Base-by-base conservation (phyloP, 2,329 filamentous ascomycete genomes). In the Coniochaeta sp. region DNA sequence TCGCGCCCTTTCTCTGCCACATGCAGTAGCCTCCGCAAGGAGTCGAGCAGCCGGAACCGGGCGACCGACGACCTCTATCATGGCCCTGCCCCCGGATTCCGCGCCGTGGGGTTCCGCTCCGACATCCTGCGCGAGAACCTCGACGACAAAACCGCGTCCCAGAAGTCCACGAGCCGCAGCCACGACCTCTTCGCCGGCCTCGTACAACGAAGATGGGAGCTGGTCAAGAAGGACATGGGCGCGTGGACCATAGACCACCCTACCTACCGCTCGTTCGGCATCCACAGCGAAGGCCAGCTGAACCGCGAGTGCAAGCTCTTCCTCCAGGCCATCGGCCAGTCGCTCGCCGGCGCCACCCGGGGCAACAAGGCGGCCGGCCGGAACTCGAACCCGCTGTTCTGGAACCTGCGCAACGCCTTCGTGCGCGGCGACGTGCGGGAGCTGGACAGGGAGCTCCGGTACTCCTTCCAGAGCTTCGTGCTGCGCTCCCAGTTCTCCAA, bases 391-490 rank as follows among this genome's bases (percentile, higher is more conserved):
- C 81, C 81, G 0, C 69, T 86, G 1, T 86, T 85, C 68, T 83
- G 77, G 76, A 76, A 76, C 56, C 70, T 91, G 60, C 81, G 83
- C 61, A 78, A 83, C 58, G 82, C 83, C 1, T 90, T 88, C 67
- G 75, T 88, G 47, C 69, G 74, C 6, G 74, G 69, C 9, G 85
- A 87, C 44, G 56, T 79, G 3, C 65, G 64, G 7, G 83, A 81
- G 1, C 72, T 91, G 30, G 68, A 68, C 8, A 72, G 73, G n/a
- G 84, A 89, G 66, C 64, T 96, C 40, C 81, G 81, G 61, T 89
- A 88, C 67, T 77, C 83, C 34, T 91, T 95, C 70, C 86, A 88
- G 66, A 85, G 82, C 40, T 86, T 87, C 64, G 75, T 89, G 22
- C 76, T 86, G 61, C 81, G 82, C 14, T 70, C 78, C 2, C 77